Conservation (phyloP, 176 grass and related monocot species). For the Guadua angustifolia region DNA sequence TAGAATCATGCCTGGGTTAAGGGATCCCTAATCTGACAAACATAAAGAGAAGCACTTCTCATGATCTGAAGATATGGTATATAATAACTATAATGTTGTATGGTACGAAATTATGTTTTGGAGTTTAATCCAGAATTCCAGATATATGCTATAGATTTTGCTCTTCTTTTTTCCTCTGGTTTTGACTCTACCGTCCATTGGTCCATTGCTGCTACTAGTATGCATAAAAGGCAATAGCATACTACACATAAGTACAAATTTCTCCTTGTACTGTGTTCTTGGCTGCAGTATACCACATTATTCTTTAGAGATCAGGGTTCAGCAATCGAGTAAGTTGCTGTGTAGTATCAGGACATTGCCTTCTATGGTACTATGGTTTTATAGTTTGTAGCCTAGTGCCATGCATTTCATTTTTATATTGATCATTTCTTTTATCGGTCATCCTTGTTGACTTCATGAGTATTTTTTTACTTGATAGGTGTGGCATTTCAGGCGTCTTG, state of each 20-base stretch:
- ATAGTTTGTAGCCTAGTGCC: not conserved
- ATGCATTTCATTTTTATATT: constrained; percentile 30
- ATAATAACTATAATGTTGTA: not conserved
- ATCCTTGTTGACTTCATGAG: constrained; percentile 21
- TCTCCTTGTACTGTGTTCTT: not conserved
- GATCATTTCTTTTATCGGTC: not conserved
- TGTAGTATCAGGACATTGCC: not conserved
- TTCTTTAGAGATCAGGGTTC: not conserved
- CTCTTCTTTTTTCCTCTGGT: not conserved
- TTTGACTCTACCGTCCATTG: no score
- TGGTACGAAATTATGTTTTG: not conserved
- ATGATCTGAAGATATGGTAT: not conserved
- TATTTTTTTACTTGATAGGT: constrained; percentile 57
- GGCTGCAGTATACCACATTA: not conserved
- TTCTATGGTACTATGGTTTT: constrained; percentile 2
- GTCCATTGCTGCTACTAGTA: not conserved
- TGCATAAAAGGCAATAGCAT: not conserved
- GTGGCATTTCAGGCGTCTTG: constrained; percentile 95
- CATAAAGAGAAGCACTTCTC: not conserved
- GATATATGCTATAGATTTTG: not conserved
- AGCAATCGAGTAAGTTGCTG: not conserved
- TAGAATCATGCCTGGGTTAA: not conserved
- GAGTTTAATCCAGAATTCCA: not conserved
- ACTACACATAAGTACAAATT: not conserved
- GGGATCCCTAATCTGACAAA: not conserved